These are phyloP conservation scores for Apiospora saccharicola DNA, from an alignment of 2,329 filamentous ascomycete species.

Conservation along the genomic window DNA sequence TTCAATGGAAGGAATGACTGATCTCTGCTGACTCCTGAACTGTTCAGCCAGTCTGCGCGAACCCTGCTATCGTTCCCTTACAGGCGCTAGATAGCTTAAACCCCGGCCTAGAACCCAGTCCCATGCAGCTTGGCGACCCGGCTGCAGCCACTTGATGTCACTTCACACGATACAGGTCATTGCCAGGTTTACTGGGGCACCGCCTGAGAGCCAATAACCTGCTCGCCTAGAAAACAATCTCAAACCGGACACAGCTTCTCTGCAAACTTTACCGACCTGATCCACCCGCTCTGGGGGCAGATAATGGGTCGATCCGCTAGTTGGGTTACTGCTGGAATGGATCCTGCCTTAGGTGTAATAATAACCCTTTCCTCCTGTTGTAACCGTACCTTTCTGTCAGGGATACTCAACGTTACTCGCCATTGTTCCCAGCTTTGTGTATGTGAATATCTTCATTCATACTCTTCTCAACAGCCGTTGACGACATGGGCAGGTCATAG, in stretches of 20 bases:
- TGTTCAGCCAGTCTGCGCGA: background rate
- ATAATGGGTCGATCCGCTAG: constrained; percentile 14
- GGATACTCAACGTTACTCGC: constrained; percentile 2
- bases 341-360: background rate
- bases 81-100: constrained; percentile 14
- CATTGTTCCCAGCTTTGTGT: background rate
- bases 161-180: background rate
- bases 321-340: constrained; percentile 4
- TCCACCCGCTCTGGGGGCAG: background rate
- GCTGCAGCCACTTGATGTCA: constrained; percentile 21
- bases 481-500: constrained; percentile 14
- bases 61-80: background rate
- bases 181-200: background rate
- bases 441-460: constrained; percentile 13
- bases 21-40: constrained; percentile 6
- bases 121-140: background rate
- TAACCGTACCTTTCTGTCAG: background rate
- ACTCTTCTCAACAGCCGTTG: background rate
- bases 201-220: background rate
- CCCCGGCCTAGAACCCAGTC: constrained; percentile 10
- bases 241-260: constrained; percentile 4
- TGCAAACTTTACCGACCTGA: background rate
- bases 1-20: background rate
- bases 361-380: constrained; percentile 3
- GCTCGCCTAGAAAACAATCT: constrained; percentile 1